Base-by-base conservation (phyloP, 345 rosid genomes). In the Gossypium ekmanianum region DNA sequence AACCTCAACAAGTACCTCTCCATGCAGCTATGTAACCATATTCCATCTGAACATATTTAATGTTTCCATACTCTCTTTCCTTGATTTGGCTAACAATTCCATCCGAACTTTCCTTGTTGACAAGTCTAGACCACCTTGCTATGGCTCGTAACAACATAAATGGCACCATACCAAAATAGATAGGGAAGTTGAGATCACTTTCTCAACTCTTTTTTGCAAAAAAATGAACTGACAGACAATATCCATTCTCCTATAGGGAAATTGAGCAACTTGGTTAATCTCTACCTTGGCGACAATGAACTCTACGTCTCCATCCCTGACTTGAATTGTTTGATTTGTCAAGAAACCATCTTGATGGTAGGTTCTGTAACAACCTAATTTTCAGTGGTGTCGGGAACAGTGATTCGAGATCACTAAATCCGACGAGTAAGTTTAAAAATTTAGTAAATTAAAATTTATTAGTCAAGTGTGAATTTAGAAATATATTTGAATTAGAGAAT, bases 41-140 rank as follows among this genome's bases (percentile, higher is more conserved):
- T 34, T 34, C 55, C 55, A 51, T 51, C 55, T 51, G 55, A 51
- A 51, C 55, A 13, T 17, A 14, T 51, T 51, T 51, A 51, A 51
- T 51, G 55, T 51, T 51, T 17, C n/a, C 55, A 14, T 13, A 17
- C 55, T 51, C 17, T 0, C 55, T 6, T 12, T 51, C n/a, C 55
- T 13, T 51, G 54, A 3, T 50, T 50, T 69, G 80, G 80, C 12
- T 73, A 14, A 50, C 78, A 1, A 76, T 78, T 68, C 77, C 77
- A 16, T 2, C 18, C 0, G 68, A 45, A 61, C 72, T 81, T 24
- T 52, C 65, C 17, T 44, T 81, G 11, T 58, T 18, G 34, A 48
- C 22, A 78, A 81, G 44, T 13, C 7, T 34, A 4, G 41, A 34
- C 41, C 41, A 34, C 41, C 41, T 34, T 34, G 41, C 41, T 34